A percentile compares a stretch with the other conserved stretches of the same genome.
Evolutionary conservation across 768 basidiomycete species (phyloP).

Genomic region (Suillus spraguei): DNA sequence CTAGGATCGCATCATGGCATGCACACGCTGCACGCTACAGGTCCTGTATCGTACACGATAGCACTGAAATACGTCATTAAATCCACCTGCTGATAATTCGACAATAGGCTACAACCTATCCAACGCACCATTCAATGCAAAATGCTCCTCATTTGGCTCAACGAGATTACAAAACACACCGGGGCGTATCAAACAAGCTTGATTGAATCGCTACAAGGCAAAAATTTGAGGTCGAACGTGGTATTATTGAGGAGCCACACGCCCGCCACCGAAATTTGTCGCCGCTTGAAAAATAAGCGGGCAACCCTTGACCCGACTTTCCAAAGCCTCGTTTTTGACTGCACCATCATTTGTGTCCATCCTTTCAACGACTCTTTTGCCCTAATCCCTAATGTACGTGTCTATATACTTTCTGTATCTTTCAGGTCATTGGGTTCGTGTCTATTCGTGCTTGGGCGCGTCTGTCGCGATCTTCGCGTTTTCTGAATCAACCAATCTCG

Average conservation of each 20-base stretch:
- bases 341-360: conserved; percentile 37
- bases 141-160: background rate
- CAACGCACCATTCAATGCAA: background rate
- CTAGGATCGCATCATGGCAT: background rate
- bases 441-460: conserved; percentile 29
- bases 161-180: background rate
- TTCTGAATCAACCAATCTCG: conserved; percentile 22
- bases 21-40: background rate
- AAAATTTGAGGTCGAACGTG: background rate
- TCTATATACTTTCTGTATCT: conserved; percentile 12
- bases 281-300: conserved; percentile 40
- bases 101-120: background rate
- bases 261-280: conserved; percentile 30
- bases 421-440: conserved; percentile 4
- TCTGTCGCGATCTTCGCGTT: conserved; percentile 26
- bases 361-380: conserved; percentile 31
- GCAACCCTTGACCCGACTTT: conserved; percentile 39
- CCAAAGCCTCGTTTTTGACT: conserved; percentile 36
- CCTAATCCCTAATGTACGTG: conserved; percentile 34
- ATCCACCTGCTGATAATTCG: background rate
- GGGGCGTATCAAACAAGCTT: background rate
- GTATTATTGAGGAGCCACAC: conserved; percentile 10
- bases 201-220: background rate
- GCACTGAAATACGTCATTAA: conserved; percentile 5
- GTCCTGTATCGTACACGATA: background rate